Conservation (phyloP, 257 asterid genomes). For the Schizonepeta tenuifolia region DNA sequence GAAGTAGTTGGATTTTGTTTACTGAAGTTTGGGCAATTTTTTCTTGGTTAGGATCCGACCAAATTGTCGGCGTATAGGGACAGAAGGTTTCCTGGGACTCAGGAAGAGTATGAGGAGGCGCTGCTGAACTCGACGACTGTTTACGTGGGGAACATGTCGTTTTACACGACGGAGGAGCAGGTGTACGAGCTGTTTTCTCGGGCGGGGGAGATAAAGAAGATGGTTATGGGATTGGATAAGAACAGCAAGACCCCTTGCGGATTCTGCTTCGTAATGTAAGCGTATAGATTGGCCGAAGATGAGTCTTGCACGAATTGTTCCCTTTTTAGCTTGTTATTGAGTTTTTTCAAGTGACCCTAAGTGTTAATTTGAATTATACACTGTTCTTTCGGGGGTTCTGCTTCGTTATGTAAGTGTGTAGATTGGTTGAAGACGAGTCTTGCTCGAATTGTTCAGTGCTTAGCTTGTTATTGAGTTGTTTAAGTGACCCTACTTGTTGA, state of each 20-base stretch:
- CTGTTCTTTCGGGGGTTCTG: conserved; percentile 46
- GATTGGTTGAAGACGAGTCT: neutral
- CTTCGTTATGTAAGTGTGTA: conserved; percentile 65
- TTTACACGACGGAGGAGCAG: conserved; percentile 98
- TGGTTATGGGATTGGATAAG: conserved; percentile 95
- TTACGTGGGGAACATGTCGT: conserved; percentile 92
- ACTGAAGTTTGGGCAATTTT: neutral
- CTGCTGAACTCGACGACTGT: conserved; percentile 71
- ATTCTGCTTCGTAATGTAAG: conserved; percentile 89
- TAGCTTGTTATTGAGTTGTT: neutral
- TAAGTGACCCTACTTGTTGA: neutral
- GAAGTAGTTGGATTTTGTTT: neutral
- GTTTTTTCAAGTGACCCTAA: neutral
- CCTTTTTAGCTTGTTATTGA: neutral
- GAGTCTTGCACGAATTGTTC: neutral
- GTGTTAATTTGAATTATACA: neutral
- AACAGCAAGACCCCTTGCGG: conserved; percentile 96
- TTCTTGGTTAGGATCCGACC: conserved; percentile 63
- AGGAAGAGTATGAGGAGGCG: conserved; percentile 90
- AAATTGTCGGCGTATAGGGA: conserved; percentile 91
- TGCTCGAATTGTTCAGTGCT: neutral
- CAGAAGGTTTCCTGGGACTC: conserved; percentile 88
- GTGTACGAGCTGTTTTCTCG: conserved; percentile 88
- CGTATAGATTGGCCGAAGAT: neutral
- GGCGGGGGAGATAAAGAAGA: conserved; percentile 94